Evolutionary conservation across 805 yeast genomes (phyloP).

Genomic region (Komagataella mondaviorum): DNA sequence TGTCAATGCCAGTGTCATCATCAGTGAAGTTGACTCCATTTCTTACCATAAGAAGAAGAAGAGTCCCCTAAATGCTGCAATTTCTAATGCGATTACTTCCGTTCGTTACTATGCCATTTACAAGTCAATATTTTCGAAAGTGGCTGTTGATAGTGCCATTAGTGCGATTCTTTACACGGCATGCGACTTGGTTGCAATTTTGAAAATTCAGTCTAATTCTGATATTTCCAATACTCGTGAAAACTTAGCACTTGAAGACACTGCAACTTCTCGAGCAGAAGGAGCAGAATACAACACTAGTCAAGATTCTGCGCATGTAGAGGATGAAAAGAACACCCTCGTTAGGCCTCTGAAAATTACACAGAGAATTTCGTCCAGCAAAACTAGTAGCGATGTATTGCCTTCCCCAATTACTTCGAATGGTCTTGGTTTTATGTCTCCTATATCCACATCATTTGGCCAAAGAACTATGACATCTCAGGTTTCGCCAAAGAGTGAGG

Average conservation of each 20-base stretch:
- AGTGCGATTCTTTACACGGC: slow-evolving; percentile 58
- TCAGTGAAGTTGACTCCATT: slow-evolving; percentile 10
- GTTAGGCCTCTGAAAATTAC: slow-evolving; percentile 63
- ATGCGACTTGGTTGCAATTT: slow-evolving; percentile 44
- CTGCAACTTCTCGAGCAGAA: not conserved
- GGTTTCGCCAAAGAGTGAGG: not conserved
- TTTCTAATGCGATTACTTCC: slow-evolving; percentile 64
- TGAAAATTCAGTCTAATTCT: slow-evolving; percentile 23
- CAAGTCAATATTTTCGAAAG: slow-evolving; percentile 48
- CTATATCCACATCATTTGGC: not conserved
- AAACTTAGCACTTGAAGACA: not conserved
- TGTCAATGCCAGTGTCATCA: slow-evolving; percentile 16
- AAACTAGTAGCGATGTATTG: slow-evolving; percentile 1
- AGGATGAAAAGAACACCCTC: slow-evolving; percentile 20
- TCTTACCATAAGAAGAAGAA: slow-evolving; percentile 21
- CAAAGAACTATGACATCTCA: not conserved
- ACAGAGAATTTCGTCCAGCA: slow-evolving; percentile 20
- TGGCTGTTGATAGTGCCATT: slow-evolving; percentile 62
- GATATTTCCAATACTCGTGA: slow-evolving; percentile 4
- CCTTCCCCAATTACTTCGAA: not conserved
- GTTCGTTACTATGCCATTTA: slow-evolving; percentile 63
- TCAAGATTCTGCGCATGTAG: not conserved
- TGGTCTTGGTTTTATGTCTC: not conserved
- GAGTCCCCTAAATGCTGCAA: slow-evolving; percentile 45
- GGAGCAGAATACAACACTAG: not conserved